Conservation (phyloP, 2,329 filamentous ascomycete species). For the Aspergillus pseudotamarii region DNA sequence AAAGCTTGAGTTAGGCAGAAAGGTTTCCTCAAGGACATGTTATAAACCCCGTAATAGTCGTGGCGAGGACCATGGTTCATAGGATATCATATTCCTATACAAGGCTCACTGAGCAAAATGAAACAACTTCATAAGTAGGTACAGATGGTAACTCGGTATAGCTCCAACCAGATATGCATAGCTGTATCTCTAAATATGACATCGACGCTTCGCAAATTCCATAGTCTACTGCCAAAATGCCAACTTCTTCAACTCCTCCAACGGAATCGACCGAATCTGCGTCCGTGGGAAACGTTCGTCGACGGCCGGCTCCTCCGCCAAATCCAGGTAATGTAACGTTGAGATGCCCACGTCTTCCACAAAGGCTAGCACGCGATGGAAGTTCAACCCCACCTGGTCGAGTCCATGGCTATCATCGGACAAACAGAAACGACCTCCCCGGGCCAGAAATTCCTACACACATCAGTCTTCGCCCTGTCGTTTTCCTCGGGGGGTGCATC, state of each 20-base stretch:
- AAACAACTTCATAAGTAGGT: not conserved
- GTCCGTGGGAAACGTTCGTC: slow-evolving; percentile 44
- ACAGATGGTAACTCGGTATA: not conserved
- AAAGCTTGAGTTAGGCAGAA: too few species aligned
- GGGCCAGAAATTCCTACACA: slow-evolving; percentile 70
- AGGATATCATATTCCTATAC: not conserved
- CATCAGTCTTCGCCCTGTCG: not conserved
- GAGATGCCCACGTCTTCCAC: slow-evolving; percentile 55
- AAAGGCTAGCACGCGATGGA: slow-evolving; percentile 69
- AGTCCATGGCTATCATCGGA: slow-evolving; percentile 94
- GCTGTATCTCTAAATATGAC: not conserved
- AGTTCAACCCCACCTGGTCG: slow-evolving; percentile 86
- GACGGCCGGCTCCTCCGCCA: slow-evolving; percentile 26
- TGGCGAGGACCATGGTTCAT: not conserved
- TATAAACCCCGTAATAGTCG: too few species aligned
- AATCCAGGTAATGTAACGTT: slow-evolving; percentile 42
- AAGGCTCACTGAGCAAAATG: not conserved
- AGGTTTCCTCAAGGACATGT: too few species aligned
- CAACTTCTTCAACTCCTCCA: slow-evolving; percentile 40
- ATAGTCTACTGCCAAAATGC: slow-evolving; percentile 31
- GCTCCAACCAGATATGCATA: not conserved
- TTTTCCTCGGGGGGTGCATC: not conserved
- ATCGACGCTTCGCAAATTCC: not conserved
- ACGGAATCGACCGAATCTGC: slow-evolving; percentile 30
- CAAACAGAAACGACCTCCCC: slow-evolving; percentile 82